Conservation (phyloP, 192 early-diverging fungal genomes). For the Cetraspora pellucida region DNA sequence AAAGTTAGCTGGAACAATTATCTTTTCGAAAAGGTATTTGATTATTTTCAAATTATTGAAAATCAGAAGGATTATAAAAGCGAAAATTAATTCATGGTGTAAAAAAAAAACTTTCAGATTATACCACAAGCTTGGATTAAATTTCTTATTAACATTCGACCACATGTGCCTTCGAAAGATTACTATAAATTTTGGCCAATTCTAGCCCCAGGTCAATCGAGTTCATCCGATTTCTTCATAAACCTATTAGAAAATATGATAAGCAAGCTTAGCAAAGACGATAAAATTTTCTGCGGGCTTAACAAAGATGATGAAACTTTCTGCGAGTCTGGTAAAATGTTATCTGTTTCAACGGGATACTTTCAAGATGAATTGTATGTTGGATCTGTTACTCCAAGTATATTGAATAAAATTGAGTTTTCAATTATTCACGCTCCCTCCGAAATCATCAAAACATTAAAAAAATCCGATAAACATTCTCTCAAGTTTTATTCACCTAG, state of each 20-base stretch:
- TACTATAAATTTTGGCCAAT: constrained; percentile 3
- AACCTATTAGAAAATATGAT: background rate
- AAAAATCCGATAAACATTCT: background rate
- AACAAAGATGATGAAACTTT: background rate
- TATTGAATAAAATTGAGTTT: background rate
- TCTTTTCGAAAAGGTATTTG: background rate
- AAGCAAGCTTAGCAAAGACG: background rate
- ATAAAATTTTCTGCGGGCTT: background rate
- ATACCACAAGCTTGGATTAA: background rate
- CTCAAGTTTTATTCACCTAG: background rate
- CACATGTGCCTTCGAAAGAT: background rate
- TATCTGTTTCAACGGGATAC: background rate
- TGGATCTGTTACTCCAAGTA: background rate
- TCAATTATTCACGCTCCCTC: background rate
- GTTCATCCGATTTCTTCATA: background rate
- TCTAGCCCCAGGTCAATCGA: background rate
- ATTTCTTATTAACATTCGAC: background rate
- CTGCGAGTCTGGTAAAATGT: background rate
- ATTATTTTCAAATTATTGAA: too few species aligned
- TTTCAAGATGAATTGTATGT: background rate
- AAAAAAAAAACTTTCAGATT: too few species aligned
- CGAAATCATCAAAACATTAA: background rate
- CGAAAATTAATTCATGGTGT: too few species aligned
- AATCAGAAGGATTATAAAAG: too few species aligned
- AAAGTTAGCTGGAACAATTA: background rate